phyloP scores from a whole-genome alignment of 2,329 filamentous ascomycete species.

The Trichoderma harzianum region DNA sequence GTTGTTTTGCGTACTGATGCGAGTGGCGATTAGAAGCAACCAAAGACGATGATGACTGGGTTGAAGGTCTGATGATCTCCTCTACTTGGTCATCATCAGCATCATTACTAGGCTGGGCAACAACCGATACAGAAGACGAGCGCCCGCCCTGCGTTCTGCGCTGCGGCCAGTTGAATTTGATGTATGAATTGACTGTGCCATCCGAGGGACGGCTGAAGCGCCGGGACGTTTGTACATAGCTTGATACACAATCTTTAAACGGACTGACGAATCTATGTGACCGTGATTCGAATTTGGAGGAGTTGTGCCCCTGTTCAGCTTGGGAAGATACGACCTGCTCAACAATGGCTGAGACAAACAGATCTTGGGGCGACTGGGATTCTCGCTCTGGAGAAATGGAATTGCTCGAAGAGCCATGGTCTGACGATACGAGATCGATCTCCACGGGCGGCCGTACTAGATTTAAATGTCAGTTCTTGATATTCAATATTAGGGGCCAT shows the following conservation, averaged over 20 bases:
- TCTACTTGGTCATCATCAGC: not conserved
- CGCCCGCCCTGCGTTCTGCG: not conserved
- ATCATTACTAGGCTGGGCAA: not conserved
- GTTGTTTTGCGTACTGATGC: not conserved
- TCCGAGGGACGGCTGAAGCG: conserved; percentile 32
- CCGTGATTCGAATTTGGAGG: conserved; percentile 6
- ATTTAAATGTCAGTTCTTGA: conserved; percentile 29
- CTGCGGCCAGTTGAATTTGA: conserved; percentile 37
- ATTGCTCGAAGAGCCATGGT: not conserved
- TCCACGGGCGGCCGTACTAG: conserved; percentile 24
- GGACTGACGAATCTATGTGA: conserved; percentile 28
- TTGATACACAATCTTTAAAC: conserved; percentile 32
- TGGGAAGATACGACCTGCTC: conserved; percentile 1
- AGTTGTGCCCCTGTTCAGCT: conserved; percentile 15
- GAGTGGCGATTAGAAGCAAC: not conserved
- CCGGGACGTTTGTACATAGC: conserved; percentile 25
- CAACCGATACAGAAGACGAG: not conserved
- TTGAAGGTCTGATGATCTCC: not conserved
- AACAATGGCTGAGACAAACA: conserved; percentile 18
- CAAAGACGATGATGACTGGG: not conserved
- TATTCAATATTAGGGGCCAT: conserved; percentile 26
- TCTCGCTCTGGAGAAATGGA: not conserved
- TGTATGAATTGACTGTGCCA: conserved; percentile 37
- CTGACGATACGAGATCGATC: conserved; percentile 21
- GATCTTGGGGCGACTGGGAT: conserved; percentile 22